phyloP scores from a whole-genome alignment of 306 rosid species.

The Ochetophila trinervis region DNA sequence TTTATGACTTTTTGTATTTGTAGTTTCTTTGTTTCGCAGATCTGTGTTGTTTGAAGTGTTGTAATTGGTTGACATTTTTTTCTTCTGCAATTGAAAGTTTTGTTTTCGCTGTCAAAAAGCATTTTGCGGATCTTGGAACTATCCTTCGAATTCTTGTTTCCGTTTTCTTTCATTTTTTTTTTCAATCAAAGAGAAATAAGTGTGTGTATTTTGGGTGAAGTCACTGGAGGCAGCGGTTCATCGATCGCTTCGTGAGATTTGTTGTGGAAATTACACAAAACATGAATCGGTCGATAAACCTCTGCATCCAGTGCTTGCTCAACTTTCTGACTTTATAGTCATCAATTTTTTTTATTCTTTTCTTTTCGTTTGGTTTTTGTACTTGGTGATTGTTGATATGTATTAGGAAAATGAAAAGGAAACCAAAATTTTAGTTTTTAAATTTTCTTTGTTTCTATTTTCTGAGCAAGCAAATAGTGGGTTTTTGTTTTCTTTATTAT shows the following conservation, averaged over 20 bases:
- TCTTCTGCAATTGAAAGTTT: background rate
- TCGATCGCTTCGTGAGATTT: slow-evolving; percentile 95
- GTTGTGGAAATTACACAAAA: slow-evolving; percentile 47
- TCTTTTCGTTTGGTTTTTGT: background rate
- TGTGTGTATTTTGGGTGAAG: slow-evolving; percentile 35
- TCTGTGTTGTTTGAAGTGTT: slow-evolving; percentile 21
- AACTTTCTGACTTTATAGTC: slow-evolving; percentile 27
- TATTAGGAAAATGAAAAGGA: slow-evolving; percentile 1
- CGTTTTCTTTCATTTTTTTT: background rate
- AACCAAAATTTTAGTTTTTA: background rate
- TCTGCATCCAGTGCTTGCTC: slow-evolving; percentile 99
- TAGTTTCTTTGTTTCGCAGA: slow-evolving; percentile 28
- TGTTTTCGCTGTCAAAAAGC: background rate
- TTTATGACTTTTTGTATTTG: background rate
- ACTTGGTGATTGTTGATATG: slow-evolving; percentile 1
- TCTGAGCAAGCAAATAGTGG: background rate
- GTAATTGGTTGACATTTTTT: too few relatives aligned
- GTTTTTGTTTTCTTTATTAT: too few relatives aligned
- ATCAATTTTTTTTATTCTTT: background rate
- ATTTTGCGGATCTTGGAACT: slow-evolving; percentile 21
- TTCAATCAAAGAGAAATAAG: background rate
- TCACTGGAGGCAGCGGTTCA: slow-evolving; percentile 99
- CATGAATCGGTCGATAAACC: slow-evolving; percentile 99
- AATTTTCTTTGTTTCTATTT: background rate
- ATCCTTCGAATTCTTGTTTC: slow-evolving; percentile 1